Evolutionary conservation across 2,329 filamentous ascomycete species (phyloP).

Genomic region (Teratosphaeria pseudoeucalypti): DNA sequence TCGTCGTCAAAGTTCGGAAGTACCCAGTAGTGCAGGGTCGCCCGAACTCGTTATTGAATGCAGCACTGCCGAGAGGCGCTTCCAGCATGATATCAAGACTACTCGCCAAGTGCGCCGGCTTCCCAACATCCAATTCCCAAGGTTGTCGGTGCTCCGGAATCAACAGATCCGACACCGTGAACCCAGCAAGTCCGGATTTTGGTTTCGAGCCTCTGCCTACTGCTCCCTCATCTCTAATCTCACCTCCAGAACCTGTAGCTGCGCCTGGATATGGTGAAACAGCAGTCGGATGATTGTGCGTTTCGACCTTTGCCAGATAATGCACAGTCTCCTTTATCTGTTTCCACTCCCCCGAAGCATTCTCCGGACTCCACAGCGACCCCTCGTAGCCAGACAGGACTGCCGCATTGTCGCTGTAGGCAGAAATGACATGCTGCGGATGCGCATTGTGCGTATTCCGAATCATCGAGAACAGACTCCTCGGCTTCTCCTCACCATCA

Average conservation of each 20-base stretch:
- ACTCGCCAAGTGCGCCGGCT: constrained; percentile 83
- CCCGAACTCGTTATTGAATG: constrained; percentile 97
- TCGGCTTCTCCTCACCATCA: constrained; percentile 67
- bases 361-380: constrained; percentile 78
- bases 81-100: constrained; percentile 96
- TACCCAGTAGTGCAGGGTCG: constrained; percentile 79
- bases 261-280: constrained; percentile 90
- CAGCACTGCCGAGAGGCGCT: constrained; percentile 85
- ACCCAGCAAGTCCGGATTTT: constrained; percentile 84
- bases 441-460: constrained; percentile 76
- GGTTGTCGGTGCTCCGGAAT: constrained; percentile 75
- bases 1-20: constrained; percentile 78
- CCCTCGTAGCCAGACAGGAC: constrained; percentile 66
- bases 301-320: constrained; percentile 89
- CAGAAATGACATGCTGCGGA: constrained; percentile 77
- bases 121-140: constrained; percentile 87
- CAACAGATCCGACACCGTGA: constrained; percentile 87
- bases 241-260: constrained; percentile 87
- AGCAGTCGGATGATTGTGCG: constrained; percentile 93
- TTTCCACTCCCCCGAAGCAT: constrained; percentile 77
- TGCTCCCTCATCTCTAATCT: constrained; percentile 90
- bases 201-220: constrained; percentile 87
- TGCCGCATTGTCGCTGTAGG: constrained; percentile 97
- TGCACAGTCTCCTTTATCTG: constrained; percentile 79
- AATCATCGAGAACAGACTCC: constrained; percentile 92